phyloP scores from a whole-genome alignment of 23 red algal species.

The Porphyridium purpureum region DNA sequence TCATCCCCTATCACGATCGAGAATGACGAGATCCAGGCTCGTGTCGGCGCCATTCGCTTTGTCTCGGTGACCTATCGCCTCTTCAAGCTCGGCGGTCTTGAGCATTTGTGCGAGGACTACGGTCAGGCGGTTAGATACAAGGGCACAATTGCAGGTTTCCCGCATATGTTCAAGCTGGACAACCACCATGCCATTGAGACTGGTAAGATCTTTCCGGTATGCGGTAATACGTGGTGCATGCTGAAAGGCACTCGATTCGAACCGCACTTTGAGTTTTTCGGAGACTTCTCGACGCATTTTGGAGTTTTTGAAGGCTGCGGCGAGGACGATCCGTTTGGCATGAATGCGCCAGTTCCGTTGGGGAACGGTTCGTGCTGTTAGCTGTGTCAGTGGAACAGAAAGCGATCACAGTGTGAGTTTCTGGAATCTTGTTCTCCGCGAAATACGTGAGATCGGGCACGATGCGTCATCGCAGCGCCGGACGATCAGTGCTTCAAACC shows the following conservation, averaged over 20 bases:
- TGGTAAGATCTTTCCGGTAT: slow-evolving; percentile 18
- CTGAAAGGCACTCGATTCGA: slow-evolving; percentile 23
- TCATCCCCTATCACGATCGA: neutral
- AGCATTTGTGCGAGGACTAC: slow-evolving; percentile 55
- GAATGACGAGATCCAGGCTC: neutral
- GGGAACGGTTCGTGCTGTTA: too few species aligned
- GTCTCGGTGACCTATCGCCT: slow-evolving; percentile 64
- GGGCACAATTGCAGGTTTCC: slow-evolving; percentile 6
- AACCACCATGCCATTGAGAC: slow-evolving; percentile 23
- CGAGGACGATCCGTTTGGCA: too few species aligned
- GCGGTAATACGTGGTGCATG: slow-evolving; percentile 61
- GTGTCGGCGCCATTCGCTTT: slow-evolving; percentile 24
- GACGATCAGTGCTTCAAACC: too few species aligned
- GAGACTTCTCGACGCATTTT: neutral
- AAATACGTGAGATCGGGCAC: too few species aligned
- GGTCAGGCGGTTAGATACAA: slow-evolving; percentile 52
- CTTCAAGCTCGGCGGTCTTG: slow-evolving; percentile 46
- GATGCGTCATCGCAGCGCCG: too few species aligned
- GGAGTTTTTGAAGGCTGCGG: neutral
- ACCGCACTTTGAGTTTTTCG: neutral
- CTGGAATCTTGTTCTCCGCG: too few species aligned
- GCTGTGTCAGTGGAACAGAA: too few species aligned
- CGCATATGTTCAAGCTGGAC: slow-evolving; percentile 35
- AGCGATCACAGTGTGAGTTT: too few species aligned
- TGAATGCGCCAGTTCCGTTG: too few species aligned